Evolutionary conservation across 2,329 filamentous ascomycete genomes (phyloP).

Genomic region (Westerdykella aurantiaca): DNA sequence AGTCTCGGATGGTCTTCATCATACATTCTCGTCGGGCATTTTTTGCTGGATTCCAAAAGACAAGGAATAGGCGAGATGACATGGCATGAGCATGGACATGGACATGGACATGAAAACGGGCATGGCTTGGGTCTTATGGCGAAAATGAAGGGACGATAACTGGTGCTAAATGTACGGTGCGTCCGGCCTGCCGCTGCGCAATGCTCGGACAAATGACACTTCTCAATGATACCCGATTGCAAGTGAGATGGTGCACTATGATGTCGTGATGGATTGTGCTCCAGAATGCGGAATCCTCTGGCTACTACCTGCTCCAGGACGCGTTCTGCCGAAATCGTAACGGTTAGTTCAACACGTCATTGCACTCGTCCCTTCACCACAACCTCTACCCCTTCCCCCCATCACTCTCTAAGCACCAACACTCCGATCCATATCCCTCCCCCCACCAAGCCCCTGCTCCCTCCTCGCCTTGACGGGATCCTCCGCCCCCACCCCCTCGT

Average conservation of each 20-base stretch:
- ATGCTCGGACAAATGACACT: constrained; percentile 20
- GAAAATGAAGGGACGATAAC: constrained; percentile 35
- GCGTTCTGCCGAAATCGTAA: too few species aligned
- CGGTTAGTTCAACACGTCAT: too few species aligned
- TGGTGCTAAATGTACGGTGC: constrained; percentile 27
- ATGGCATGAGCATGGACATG: too few species aligned
- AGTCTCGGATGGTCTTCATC: constrained; percentile 22
- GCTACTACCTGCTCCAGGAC: too few species aligned
- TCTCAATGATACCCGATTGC: constrained; percentile 35
- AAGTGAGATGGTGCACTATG: too few species aligned
- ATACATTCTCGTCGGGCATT: constrained; percentile 15
- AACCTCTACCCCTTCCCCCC: too few species aligned
- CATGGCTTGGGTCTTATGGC: constrained; percentile 24
- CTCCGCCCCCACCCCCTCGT: constrained; percentile 33
- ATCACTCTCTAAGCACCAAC: constrained; percentile 46
- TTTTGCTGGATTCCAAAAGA: constrained; percentile 31
- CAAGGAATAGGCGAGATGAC: too few species aligned
- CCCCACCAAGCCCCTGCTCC: constrained; percentile 50
- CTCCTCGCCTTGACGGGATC: constrained; percentile 39
- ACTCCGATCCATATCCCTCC: constrained; percentile 40
- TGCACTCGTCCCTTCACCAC: too few species aligned
- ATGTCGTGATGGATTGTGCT: too few species aligned
- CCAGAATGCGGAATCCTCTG: too few species aligned
- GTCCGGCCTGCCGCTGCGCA: constrained; percentile 19
- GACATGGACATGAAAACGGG: too few species aligned